These are phyloP conservation scores for Clonostachys sp. DNA, from an alignment of 2,329 filamentous ascomycete genomes.

Conservation along the genomic window DNA sequence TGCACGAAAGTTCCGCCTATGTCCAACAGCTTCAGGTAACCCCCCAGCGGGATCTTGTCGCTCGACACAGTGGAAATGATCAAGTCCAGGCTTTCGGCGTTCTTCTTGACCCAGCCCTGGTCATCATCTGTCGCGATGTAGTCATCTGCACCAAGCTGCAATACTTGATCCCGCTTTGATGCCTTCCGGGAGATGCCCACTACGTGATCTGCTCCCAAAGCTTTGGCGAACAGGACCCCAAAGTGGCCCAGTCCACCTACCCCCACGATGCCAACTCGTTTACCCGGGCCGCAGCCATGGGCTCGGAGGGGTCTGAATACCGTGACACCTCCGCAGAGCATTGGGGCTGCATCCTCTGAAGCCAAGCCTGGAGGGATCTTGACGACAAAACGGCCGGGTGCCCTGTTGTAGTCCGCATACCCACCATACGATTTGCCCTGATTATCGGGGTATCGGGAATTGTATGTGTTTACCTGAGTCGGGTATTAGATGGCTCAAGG, in stretches of 20 bases:
- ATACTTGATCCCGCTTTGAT: slow-evolving; percentile 49
- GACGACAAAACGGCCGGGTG: slow-evolving; percentile 38
- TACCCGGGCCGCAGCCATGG: slow-evolving; percentile 62
- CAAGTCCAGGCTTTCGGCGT: slow-evolving; percentile 47
- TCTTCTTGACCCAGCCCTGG: slow-evolving; percentile 46
- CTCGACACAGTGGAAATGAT: slow-evolving; percentile 54
- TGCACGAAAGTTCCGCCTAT: slow-evolving; percentile 1
- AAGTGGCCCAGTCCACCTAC: slow-evolving; percentile 68
- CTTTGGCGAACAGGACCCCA: slow-evolving; percentile 63
- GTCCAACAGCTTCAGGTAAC: slow-evolving; percentile 33
- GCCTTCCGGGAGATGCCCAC: slow-evolving; percentile 52
- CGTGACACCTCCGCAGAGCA: slow-evolving; percentile 70
- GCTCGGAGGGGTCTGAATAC: slow-evolving; percentile 58
- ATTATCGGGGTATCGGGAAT: background rate
- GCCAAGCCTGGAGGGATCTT: slow-evolving; percentile 37
- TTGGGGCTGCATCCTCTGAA: slow-evolving; percentile 46
- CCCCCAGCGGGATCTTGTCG: slow-evolving; percentile 50
- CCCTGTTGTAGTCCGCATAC: slow-evolving; percentile 3
- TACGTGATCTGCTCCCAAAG: slow-evolving; percentile 57
- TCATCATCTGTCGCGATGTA: slow-evolving; percentile 40
- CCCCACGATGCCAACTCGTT: slow-evolving; percentile 61
- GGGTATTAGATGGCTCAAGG: slow-evolving; percentile 25
- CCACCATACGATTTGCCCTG: slow-evolving; percentile 2
- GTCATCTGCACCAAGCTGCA: slow-evolving; percentile 52
- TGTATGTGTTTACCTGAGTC: slow-evolving; percentile 7